Percentiles rank a stretch among this genome's conserved stretches.
Evolutionary conservation across 257 asterid genomes (phyloP).

Genomic region (Lycium barbarum): DNA sequence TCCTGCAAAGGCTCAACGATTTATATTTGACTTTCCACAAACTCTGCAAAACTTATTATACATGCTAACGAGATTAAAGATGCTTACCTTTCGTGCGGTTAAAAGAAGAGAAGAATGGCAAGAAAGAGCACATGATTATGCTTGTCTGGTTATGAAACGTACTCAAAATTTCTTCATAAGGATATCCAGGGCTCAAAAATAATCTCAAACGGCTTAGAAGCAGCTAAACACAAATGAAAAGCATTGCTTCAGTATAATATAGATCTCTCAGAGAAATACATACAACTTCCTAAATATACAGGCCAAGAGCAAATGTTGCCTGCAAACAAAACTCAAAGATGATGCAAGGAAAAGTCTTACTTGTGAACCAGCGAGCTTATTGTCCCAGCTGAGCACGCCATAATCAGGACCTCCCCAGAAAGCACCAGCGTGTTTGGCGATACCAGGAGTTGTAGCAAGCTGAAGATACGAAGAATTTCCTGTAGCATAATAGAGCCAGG

Average conservation of each 20-base stretch:
- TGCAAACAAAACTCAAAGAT: neutral
- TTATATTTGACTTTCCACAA: neutral
- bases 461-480: slow-evolving; percentile 84
- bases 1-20: slow-evolving; percentile 53
- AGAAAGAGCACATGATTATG: slow-evolving; percentile 91
- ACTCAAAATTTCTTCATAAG: slow-evolving; percentile 86
- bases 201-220: slow-evolving; percentile 89
- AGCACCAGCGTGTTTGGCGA: slow-evolving; percentile 92
- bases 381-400: slow-evolving; percentile 94
- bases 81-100: slow-evolving; percentile 82
- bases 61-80: neutral
- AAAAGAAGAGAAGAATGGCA: slow-evolving; percentile 80
- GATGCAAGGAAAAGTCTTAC: slow-evolving; percentile 46
- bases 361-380: slow-evolving; percentile 92
- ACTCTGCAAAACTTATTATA: neutral
- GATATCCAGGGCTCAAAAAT: slow-evolving; percentile 95
- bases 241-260: slow-evolving; percentile 14
- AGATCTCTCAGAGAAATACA: neutral
- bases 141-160: slow-evolving; percentile 96
- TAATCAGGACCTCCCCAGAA: slow-evolving; percentile 93
- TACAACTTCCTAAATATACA: neutral
- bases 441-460: slow-evolving; percentile 80
- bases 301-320: neutral
- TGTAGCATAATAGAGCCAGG: slow-evolving; percentile 97
- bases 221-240: slow-evolving; percentile 53